A percentile compares a stretch with the other conserved stretches of the same genome.
These are phyloP conservation scores for Trichoderma guizhouense DNA, from an alignment of 2,329 filamentous ascomycete genomes.

Conservation along the genomic window DNA sequence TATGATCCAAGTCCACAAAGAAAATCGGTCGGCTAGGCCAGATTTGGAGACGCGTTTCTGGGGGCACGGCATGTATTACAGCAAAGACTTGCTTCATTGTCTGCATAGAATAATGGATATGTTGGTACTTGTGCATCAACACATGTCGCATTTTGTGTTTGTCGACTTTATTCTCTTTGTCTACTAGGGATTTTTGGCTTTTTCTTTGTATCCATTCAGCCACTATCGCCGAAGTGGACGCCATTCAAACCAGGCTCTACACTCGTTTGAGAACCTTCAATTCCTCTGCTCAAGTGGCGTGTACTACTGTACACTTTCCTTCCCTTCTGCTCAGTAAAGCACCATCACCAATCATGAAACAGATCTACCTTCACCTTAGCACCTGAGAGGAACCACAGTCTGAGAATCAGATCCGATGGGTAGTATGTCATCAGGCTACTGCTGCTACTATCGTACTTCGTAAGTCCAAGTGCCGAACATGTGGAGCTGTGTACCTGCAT, in stretches of 20 bases:
- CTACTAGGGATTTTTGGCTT: background rate
- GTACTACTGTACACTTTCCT: background rate
- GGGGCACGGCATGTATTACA: background rate
- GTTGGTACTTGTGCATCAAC: background rate
- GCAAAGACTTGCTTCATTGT: background rate
- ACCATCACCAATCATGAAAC: background rate
- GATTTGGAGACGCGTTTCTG: slow-evolving; percentile 8
- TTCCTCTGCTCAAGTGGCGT: background rate
- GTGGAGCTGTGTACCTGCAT: slow-evolving; percentile 12
- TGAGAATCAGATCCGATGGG: background rate
- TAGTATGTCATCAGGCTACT: background rate
- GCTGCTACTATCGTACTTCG: background rate
- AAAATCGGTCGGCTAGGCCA: background rate
- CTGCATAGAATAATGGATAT: background rate
- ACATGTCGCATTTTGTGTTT: background rate
- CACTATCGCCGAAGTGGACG: background rate
- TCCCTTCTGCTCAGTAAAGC: background rate
- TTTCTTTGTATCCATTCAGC: background rate
- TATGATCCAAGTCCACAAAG: background rate
- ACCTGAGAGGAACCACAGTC: background rate
- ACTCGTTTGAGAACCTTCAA: background rate
- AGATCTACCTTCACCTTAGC: background rate
- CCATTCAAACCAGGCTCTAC: background rate
- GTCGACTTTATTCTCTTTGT: background rate
- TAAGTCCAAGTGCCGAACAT: background rate